Base-by-base conservation (phyloP, 768 basidiomycete species). In the Sistotremastrum niveocremeum region DNA sequence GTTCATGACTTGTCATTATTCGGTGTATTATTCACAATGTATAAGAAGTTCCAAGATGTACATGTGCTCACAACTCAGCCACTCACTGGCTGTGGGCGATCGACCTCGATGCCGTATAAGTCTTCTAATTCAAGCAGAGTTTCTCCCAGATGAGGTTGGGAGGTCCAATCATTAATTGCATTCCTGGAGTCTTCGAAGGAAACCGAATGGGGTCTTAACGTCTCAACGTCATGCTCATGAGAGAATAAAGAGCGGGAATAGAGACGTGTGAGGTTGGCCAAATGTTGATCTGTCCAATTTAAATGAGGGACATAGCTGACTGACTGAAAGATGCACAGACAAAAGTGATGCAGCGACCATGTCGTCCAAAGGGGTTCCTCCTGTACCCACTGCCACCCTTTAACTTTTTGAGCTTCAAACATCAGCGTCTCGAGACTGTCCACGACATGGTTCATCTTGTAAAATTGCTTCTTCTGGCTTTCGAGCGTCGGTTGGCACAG, bases 301-400 rank as follows among this genome's bases (percentile, higher is more conserved):
- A 33, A 34, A 20, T 6, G 51, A 45, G 28, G 37, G 36, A 39
- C n/a, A 47, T 37, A 39, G 20, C 46, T 10, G 46, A 7, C 4
- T 41, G 34, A 34, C n/a, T 11, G 34, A 32, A 41, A 32, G 20
- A 39, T 5, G 12, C 44, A 57, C 67, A 37, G 49, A 83, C 86
- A 82, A 47, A 89, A 86, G 60, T 74, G 81, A 53, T 83, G 80
- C 30, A 88, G 62, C 0, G 86, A 67, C 86, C 86, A 89, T 7
- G 85, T 86, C 29, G 74, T 63, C 86, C 86, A 89, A 39, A 89
- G 64, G 1, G 83, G 78, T 49, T 87, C 82, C 51, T 74, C 66
- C 8, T 71, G 68, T 2, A 75, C 79, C 79, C 82, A 87, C 49
- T 68, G 64, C 65, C 74, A 78, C 0, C 86, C 84, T 59, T 83